A percentile compares a stretch with the other conserved stretches of the same genome.
Conservation (phyloP, 441 rosid species). For the Rhodomyrtus psidioides region DNA sequence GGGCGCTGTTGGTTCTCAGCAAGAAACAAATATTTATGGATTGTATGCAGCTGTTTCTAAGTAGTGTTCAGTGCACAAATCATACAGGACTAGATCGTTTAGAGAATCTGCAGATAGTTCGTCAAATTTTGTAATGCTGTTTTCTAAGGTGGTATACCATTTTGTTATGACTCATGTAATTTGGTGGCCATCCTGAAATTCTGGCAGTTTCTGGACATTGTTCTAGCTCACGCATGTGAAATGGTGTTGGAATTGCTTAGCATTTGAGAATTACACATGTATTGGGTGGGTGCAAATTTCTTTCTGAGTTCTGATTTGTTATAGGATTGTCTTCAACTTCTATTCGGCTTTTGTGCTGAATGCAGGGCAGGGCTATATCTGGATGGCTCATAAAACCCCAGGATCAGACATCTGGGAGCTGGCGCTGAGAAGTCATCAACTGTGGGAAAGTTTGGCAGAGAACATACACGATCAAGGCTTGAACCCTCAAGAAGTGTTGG, state of each 20-base stretch:
- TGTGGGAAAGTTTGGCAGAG: constrained; percentile 62
- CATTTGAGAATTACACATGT: not conserved
- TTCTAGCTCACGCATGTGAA: not conserved
- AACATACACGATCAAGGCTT: constrained; percentile 42
- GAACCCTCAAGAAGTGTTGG: constrained; percentile 54
- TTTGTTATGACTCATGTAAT: not conserved
- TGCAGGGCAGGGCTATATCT: constrained; percentile 89
- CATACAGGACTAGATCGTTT: not conserved
- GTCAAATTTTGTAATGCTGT: not conserved
- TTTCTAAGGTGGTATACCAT: not conserved
- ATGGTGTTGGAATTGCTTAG: not conserved
- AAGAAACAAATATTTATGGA: not conserved
- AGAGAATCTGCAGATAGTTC: not conserved
- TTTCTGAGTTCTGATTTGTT: not conserved
- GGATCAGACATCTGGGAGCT: constrained; percentile 69
- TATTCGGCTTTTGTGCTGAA: constrained; percentile 11
- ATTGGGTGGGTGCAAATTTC: not conserved
- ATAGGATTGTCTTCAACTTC: constrained; percentile 3
- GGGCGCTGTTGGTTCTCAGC: not conserved
- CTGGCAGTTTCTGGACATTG: not conserved
- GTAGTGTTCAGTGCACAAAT: not conserved
- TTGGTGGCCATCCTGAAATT: not conserved
- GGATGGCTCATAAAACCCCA: constrained; percentile 71
- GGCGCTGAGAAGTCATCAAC: constrained; percentile 51
- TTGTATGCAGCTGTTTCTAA: not conserved